Conservation (phyloP, 306 rosid genomes). For the Pterocarpus santalinus region DNA sequence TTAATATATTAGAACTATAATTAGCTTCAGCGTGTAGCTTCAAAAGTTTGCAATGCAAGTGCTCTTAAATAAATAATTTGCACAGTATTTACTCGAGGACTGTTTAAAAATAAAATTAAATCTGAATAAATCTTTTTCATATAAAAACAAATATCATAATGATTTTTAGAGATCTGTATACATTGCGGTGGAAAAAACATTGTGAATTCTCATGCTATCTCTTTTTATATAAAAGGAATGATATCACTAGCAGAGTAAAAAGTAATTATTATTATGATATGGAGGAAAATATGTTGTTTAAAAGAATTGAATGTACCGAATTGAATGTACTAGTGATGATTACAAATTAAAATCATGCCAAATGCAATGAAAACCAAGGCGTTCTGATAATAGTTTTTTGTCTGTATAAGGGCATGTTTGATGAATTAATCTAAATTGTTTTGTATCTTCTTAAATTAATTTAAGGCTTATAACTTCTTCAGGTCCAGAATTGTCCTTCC, state of each 20-base stretch:
- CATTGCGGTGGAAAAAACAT: background rate
- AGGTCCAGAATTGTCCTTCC: constrained; percentile 12
- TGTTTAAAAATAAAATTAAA: no score
- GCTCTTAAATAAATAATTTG: no score
- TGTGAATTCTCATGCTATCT: background rate
- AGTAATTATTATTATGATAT: no score
- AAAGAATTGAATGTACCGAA: background rate
- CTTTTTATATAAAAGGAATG: background rate
- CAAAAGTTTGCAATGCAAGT: no score
- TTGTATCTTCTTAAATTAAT: background rate
- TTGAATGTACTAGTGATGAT: background rate
- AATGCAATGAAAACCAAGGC: background rate
- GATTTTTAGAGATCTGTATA: background rate
- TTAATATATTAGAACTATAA: background rate
- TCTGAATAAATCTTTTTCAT: no score
- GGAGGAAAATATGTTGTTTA: constrained; percentile 2
- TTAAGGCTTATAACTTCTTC: constrained; percentile 9
- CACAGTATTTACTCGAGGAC: no score
- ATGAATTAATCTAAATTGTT: no score
- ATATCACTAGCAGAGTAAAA: no score
- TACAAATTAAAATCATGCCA: constrained; percentile 2
- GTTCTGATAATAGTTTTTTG: no score
- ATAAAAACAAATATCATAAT: no score
- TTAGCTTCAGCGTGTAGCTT: no score
- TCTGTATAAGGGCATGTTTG: background rate